Base-by-base conservation (phyloP, 257 asterid species). In the Gardenia jasminoides region DNA sequence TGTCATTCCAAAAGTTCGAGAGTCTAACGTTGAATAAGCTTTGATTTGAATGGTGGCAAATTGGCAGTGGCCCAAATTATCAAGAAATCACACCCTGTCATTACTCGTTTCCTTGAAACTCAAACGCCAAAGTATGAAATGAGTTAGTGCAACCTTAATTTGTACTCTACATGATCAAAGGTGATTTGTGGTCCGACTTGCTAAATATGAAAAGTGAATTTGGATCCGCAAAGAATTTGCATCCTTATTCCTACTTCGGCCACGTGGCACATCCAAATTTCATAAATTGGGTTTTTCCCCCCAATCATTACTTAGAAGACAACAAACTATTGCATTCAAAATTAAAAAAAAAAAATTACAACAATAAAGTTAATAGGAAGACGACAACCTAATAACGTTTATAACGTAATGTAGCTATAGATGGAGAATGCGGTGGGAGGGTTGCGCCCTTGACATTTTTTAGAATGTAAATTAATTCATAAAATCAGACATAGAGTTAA, bases 141-240 rank as follows among this genome's bases (percentile, higher is more conserved):
- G 83, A 71, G 75, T 85, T 81, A 76, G 79, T 68, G 84, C 82
- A 81, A 79, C 80, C 87, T 82, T 80, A 36, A 76, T 74, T 77
- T 82, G 79, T 72, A 82, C 76, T 84, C 70, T 79, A 80, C 89
- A 87, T 78, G 72, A 83, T 82, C 85, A 86, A 87, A 87, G 83
- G 79, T 76, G 72, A 62, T 71, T 75, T 70, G 84, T 88, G 94
- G 92, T 85, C 91, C 93, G 83, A 86, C 87, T 81, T 86, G 76
- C 91, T 80, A 72, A 28, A 88, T 88, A 70, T 80, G 85, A 82
- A 81, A 82, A 78, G 50, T 54, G 30, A 83, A 73, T 65, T 84
- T 70, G 87, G 91, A 64, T 85, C 89, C 82, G 44, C 67, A 82
- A 82, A 80, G 22, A 78, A 86, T 82, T 78, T 78, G 74, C 76